phyloP scores from a whole-genome alignment of 129 eudicot species.

The Lactuca saligna region DNA sequence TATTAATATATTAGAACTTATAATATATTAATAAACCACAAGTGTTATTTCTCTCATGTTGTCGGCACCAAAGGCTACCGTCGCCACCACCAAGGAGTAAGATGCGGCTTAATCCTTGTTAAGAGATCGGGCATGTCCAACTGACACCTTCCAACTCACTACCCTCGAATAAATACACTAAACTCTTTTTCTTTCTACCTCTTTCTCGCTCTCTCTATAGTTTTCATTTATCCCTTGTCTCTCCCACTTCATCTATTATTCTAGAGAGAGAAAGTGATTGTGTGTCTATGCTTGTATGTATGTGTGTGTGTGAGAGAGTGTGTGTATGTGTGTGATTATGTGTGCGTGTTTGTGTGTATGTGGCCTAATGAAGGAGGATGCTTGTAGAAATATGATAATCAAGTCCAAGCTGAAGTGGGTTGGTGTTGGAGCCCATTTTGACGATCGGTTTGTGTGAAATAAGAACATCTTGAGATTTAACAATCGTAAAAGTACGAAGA shows the following conservation, averaged over 20 bases:
- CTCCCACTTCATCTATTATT: not conserved
- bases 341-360: not conserved
- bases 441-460: too few species aligned
- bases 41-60: too few species aligned
- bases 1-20: too few species aligned
- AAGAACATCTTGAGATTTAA: too few species aligned
- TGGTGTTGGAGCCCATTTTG: constrained; percentile 18
- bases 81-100: constrained; percentile 22
- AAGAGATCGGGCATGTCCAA: constrained; percentile 33
- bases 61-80: too few species aligned
- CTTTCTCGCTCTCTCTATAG: not conserved
- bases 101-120: constrained; percentile 22
- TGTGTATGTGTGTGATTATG: too few species aligned
- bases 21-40: too few species aligned
- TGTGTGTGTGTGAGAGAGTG: not conserved
- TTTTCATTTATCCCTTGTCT: not conserved
- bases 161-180: not conserved
- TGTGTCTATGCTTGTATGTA: not conserved
- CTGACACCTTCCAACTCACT: constrained; percentile 32
- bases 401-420: constrained; percentile 81
- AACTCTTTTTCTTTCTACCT: not conserved
- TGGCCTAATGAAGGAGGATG: constrained; percentile 52
- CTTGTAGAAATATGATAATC: constrained; percentile 59
- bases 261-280: constrained; percentile 16
- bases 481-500: too few species aligned